Conservation (phyloP, 495 filamentous ascomycete species). For the Penicillium coffeae region DNA sequence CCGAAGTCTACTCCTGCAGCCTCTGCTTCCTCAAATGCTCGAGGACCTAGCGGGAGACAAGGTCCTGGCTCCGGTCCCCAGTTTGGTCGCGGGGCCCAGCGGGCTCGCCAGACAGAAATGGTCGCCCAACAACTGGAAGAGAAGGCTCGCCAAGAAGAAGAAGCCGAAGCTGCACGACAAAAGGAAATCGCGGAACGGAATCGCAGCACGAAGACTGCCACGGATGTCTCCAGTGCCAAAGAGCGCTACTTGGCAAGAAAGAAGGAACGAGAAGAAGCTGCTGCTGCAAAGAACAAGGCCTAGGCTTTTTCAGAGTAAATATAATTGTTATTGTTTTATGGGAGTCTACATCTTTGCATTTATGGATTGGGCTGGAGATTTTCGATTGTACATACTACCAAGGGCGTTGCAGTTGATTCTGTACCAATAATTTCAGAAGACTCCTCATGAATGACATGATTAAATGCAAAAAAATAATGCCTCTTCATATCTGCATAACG, state of each 20-base stretch:
- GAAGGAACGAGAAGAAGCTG: conserved; percentile 66
- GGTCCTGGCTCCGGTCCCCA: conserved; percentile 31
- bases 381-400: no score
- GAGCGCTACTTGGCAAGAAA: conserved; percentile 87
- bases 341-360: neutral
- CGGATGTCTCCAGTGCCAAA: conserved; percentile 79
- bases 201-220: conserved; percentile 70
- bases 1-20: conserved; percentile 41
- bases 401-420: no score
- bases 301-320: conserved; percentile 5
- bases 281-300: conserved; percentile 31
- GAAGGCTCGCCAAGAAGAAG: conserved; percentile 67
- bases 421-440: no score
- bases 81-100: conserved; percentile 53
- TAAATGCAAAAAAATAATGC: no score
- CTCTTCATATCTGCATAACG: no score
- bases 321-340: neutral
- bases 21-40: conserved; percentile 28
- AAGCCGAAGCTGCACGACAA: conserved; percentile 66
- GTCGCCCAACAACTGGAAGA: conserved; percentile 68
- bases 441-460: no score
- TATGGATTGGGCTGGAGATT: no score
- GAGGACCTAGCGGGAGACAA: conserved; percentile 24
- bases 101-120: conserved; percentile 82
- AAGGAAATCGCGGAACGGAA: conserved; percentile 65